Evolutionary conservation across 2,329 filamentous ascomycete species (phyloP).

Genomic region (Ilyonectria mors-panacis): DNA sequence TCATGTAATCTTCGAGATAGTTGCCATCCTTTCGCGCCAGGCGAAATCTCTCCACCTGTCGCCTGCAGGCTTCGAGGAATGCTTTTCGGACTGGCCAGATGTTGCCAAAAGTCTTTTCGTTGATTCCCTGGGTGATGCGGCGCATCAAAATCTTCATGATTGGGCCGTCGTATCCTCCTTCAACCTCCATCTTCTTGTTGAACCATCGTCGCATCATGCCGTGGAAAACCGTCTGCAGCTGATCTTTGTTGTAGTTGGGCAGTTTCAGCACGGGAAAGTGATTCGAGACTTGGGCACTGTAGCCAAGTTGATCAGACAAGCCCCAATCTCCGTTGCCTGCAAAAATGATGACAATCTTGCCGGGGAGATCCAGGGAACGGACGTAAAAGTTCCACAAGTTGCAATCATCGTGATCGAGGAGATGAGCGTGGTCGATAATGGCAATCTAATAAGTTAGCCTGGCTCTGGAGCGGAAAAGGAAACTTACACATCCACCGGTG

Average conservation of each 20-base stretch:
- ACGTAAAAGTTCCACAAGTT: conserved; percentile 50
- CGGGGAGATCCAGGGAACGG: conserved; percentile 44
- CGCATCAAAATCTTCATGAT: conserved; percentile 74
- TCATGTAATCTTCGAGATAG: conserved; percentile 47
- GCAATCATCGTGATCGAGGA: conserved; percentile 47
- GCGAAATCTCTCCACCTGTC: conserved; percentile 72
- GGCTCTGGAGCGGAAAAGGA: neutral
- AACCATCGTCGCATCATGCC: conserved; percentile 70
- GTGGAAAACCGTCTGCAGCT: conserved; percentile 73
- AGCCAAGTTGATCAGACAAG: conserved; percentile 75
- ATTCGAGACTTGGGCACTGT: conserved; percentile 54
- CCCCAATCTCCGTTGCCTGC: conserved; percentile 58
- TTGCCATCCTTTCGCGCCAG: conserved; percentile 49
- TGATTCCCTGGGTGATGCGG: conserved; percentile 72
- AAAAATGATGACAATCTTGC: conserved; percentile 49
- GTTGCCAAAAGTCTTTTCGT: conserved; percentile 78
- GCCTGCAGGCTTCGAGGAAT: conserved; percentile 61
- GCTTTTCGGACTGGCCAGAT: conserved; percentile 76
- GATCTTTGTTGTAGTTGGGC: conserved; percentile 74
- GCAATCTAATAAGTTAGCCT: conserved; percentile 44
- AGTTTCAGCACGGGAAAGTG: conserved; percentile 66
- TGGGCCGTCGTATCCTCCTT: conserved; percentile 71
- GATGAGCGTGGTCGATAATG: conserved; percentile 49
- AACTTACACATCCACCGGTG: conserved; percentile 70
- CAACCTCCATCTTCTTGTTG: conserved; percentile 68